Percentiles rank a stretch among this genome's conserved stretches.
phyloP scores from a whole-genome alignment of 2,329 filamentous ascomycete genomes.

The Venturia carpophila region DNA sequence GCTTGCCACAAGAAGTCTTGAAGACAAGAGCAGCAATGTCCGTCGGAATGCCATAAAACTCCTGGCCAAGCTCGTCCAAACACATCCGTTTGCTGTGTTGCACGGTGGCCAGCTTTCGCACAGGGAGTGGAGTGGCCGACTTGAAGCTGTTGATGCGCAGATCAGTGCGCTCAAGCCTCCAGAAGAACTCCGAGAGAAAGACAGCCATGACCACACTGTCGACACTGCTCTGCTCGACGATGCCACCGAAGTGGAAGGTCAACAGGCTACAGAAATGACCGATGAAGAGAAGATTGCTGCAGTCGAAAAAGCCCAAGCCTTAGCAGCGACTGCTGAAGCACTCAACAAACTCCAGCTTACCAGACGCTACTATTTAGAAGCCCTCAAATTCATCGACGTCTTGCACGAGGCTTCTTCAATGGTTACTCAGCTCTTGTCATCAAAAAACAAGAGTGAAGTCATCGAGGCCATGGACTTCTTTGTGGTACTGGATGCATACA shows the following conservation, averaged over 20 bases:
- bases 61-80: constrained; percentile 78
- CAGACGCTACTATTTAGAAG: constrained; percentile 85
- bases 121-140: constrained; percentile 75
- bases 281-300: constrained; percentile 70
- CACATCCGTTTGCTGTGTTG: constrained; percentile 87
- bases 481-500: constrained; percentile 89
- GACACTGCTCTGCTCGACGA: constrained; percentile 79
- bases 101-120: constrained; percentile 79
- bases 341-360: constrained; percentile 83
- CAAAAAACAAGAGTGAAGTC: constrained; percentile 95
- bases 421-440: constrained; percentile 81
- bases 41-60: constrained; percentile 91
- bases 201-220: constrained; percentile 55
- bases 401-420: constrained; percentile 73
- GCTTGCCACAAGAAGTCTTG: constrained; percentile 77
- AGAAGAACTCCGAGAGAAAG: constrained; percentile 60
- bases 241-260: constrained; percentile 65
- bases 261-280: constrained; percentile 61
- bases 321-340: constrained; percentile 80
- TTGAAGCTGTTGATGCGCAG: constrained; percentile 77
- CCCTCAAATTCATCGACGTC: constrained; percentile 86
- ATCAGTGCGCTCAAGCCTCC: constrained; percentile 76
- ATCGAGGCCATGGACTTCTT: constrained; percentile 99
- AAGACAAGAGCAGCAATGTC: constrained; percentile 98
- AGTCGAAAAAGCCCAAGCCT: constrained; percentile 72